Conservation (phyloP, 1,139 yeast species). For the Nakaseomyces nivariensis region DNA sequence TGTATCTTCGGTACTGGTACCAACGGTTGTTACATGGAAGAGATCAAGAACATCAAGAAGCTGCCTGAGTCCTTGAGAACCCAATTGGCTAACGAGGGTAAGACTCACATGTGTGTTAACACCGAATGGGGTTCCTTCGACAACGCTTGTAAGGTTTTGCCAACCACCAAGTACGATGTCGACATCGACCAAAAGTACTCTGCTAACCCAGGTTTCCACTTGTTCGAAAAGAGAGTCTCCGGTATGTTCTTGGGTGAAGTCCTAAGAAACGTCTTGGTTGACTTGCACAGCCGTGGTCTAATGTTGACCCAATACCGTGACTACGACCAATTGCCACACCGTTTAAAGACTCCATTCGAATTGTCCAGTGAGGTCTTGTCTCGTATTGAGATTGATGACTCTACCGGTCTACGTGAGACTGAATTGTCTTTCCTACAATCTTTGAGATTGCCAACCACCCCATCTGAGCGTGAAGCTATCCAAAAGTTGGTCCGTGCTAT, state of each 20-base stretch:
- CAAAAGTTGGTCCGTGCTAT: constrained; percentile 69
- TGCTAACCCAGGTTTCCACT: constrained; percentile 77
- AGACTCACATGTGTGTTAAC: constrained; percentile 75
- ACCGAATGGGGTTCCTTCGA: constrained; percentile 99
- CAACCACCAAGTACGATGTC: constrained; percentile 65
- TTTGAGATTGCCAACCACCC: constrained; percentile 56
- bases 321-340: constrained; percentile 51
- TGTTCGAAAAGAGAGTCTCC: constrained; percentile 87
- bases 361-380: constrained; percentile 76
- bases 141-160: constrained; percentile 61
- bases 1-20: constrained; percentile 96
- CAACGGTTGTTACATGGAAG: constrained; percentile 86
- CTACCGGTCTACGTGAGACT: constrained; percentile 58
- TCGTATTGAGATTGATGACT: constrained; percentile 70
- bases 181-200: constrained; percentile 56
- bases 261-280: constrained; percentile 60
- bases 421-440: constrained; percentile 53
- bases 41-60: constrained; percentile 59
- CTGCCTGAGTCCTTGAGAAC: constrained; percentile 38
- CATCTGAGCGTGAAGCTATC: constrained; percentile 60
- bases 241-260: constrained; percentile 95
- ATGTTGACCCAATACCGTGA: constrained; percentile 46
- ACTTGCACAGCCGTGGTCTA: constrained; percentile 49
- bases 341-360: constrained; percentile 65
- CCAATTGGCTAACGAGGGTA: constrained; percentile 34